These are phyloP conservation scores for Striga asiatica DNA, from an alignment of 257 asterid genomes.

Conservation along the genomic window DNA sequence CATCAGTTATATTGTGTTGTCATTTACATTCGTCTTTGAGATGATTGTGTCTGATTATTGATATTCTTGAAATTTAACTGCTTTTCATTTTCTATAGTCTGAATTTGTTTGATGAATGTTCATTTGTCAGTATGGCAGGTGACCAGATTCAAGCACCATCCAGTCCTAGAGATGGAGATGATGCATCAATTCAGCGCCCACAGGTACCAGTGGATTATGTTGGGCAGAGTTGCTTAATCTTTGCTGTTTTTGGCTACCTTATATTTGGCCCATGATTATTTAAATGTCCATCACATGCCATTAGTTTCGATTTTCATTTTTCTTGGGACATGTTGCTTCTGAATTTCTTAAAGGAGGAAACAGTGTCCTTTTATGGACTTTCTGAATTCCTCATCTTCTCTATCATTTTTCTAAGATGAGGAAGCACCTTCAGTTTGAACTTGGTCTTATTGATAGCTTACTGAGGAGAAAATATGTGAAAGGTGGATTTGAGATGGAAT, in stretches of 20 bases:
- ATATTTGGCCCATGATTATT: constrained; percentile 3
- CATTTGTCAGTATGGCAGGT: constrained; percentile 75
- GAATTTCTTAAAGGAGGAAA: background rate
- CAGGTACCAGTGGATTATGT: constrained; percentile 39
- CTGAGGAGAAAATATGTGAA: constrained; percentile 5
- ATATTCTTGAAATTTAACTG: constrained; percentile 3
- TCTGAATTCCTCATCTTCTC: no score
- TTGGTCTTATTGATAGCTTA: background rate
- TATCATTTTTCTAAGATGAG: background rate
- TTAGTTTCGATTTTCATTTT: background rate
- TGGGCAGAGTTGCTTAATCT: constrained; percentile 4
- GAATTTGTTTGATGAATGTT: constrained; percentile 21
- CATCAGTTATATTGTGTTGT: background rate
- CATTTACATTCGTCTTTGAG: background rate
- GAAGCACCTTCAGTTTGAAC: constrained; percentile 1
- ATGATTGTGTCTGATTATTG: background rate
- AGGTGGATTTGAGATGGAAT: constrained; percentile 9
- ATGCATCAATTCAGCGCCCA: constrained; percentile 49
- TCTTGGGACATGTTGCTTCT: background rate
- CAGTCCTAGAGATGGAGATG: constrained; percentile 93
- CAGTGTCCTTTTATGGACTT: no score
- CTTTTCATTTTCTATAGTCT: background rate
- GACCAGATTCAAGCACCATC: constrained; percentile 80
- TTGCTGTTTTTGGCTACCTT: constrained; percentile 2
- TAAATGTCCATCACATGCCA: constrained; percentile 6